Evolutionary conservation across 306 rosid genomes (phyloP), one percentile per base, ranked within the genome.

Genomic region (Sophora flavescens): DNA sequence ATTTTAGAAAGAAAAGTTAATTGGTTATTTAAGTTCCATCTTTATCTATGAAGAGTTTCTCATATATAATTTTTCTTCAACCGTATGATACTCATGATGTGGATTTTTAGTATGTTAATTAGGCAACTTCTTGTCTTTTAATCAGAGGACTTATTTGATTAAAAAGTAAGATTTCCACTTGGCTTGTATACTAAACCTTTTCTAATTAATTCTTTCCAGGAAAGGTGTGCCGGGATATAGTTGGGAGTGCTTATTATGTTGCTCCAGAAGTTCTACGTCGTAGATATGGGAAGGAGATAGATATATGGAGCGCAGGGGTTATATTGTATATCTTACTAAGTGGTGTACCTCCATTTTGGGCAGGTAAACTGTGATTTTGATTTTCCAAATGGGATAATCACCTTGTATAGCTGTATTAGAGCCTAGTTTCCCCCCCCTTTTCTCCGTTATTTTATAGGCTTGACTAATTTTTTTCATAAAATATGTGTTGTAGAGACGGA

Each of bases 281-380:
- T 61, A 89, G 66, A 81, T 93, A 93, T 30, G 96, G 97, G 68
- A 93, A 90, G 83, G 96, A 93, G 82, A 81, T 80, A 69, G 97
- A 93, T 78, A 66, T 93, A 59, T 93, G 97, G 97, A 93, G 97
- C 68, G 91, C 97, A 33, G 97, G 96, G 59, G 87, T 93, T 81
- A 92, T 92, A 17, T 75, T 92, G 59, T 92, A 92, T 70, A 86
- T 92, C 83, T 86, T 92, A 84, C 91, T 90, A 36, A 84, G 96
- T 64, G 97, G 97, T 12, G 96, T 88, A 14, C 97, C 97, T 83
- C 97, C 97, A 69, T 92, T 92, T 81, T 93, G 98, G 98, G 96
- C 96, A 62, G 98, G 98, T 93, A 89, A 74, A 70, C 7, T 51
- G 33, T 8, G 45, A 8, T 52, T 77, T 60, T 51, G 2, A 67